Conservation (phyloP, 2,329 filamentous ascomycete species). For the Arthrinium phaeospermum region DNA sequence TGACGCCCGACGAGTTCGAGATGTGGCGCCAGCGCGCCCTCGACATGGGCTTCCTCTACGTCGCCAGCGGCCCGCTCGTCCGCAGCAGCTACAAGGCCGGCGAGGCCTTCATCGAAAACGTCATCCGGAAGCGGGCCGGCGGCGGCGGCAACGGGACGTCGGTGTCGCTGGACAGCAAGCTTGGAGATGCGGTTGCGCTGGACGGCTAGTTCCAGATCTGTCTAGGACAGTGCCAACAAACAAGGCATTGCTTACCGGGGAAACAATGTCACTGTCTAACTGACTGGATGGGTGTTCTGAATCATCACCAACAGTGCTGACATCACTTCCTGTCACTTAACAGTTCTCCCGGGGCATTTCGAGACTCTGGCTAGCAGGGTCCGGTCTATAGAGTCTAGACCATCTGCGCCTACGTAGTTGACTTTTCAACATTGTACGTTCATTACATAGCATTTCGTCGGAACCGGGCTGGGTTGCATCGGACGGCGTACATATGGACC, state of each 20-base stretch:
- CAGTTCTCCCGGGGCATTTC: not conserved
- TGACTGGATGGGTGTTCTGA: no score
- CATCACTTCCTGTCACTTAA: not conserved
- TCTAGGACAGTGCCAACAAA: no score
- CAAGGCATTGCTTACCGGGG: no score
- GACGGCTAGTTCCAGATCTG: not conserved
- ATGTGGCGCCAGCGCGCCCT: conserved; percentile 88
- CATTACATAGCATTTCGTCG: conserved; percentile 4
- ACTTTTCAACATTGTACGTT: not conserved
- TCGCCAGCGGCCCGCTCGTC: conserved; percentile 90
- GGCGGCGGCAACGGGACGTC: conserved; percentile 47
- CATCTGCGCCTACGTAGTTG: not conserved
- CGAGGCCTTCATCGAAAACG: conserved; percentile 98
- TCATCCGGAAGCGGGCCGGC: conserved; percentile 79
- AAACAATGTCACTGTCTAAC: no score
- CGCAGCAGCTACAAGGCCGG: conserved; percentile 97
- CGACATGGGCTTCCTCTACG: conserved; percentile 96
- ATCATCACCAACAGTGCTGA: not conserved
- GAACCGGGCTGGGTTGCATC: conserved; percentile 7
- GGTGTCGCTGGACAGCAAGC: conserved; percentile 19
- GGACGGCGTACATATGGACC: not conserved
- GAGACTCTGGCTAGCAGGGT: not conserved
- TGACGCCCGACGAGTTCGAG: conserved; percentile 91
- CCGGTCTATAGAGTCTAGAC: not conserved
- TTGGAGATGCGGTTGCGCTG: not conserved